Base-by-base conservation (phyloP, 2,329 filamentous ascomycete genomes). In the Parastagonospora nodorum region DNA sequence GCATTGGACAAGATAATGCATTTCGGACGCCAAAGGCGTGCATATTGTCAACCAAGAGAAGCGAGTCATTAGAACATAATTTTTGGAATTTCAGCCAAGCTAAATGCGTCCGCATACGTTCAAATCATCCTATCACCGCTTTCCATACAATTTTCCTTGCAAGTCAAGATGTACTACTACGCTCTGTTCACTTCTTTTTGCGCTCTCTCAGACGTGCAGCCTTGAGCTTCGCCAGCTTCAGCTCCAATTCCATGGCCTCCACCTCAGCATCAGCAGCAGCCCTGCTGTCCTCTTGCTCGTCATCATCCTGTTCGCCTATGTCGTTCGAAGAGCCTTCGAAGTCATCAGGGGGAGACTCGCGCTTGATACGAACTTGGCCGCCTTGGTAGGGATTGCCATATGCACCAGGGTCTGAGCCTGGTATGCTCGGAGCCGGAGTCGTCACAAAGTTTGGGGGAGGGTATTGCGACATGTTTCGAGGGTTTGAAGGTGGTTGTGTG, bases 151-250 rank as follows among this genome's bases (percentile, higher is more conserved):
- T 38, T 38, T 38, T 38, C 16, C 32, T 35, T 15, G 6, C n/a
- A 12, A 11, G 12, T n/a, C 7, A n/a, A 12, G 6, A 5, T 35
- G 32, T 5, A 2, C 6, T 8, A n/a, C 9, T n/a, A 5, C 31
- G 19, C 4, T 27, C 2, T 8, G 6, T 7, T 8, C 14, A 54
- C n/a, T 46, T 46, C 19, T 32, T 35, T 28, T n/a, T 45, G 12
- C 40, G 40, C 39, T 53, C 29, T 31, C 37, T 51, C 40, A 45
- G 47, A 31, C 27, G 49, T 28, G 7, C 24, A 10, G 50, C 48
- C 32, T 46, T 43, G 1, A 64, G 45, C 7, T 47, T 45, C 1
- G 59, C 61, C 14, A 61, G 39, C 32, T 56, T 63, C 11, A 61
- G 30, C 29, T 60, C 57, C 1, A 58, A 46, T 35, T 60, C 48